phyloP scores from a whole-genome alignment of 768 basidiomycete species.

The Gautieria morchelliformis region DNA sequence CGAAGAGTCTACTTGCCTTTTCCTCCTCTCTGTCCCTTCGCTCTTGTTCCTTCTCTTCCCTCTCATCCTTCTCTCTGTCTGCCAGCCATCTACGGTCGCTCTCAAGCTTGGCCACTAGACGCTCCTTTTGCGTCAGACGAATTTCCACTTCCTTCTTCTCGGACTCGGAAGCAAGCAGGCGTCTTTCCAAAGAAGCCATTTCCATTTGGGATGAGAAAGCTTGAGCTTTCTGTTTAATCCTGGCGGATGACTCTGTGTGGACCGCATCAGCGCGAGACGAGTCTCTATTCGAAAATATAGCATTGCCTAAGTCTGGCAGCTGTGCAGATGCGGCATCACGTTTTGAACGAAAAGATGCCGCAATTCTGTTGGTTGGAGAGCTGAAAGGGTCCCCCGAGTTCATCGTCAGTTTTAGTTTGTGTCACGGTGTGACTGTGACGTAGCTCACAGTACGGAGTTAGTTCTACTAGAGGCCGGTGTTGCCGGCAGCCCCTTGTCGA shows the following conservation, averaged over 20 bases:
- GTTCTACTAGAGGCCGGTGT: no score
- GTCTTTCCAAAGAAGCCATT: slow-evolving; percentile 58
- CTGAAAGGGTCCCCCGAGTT: slow-evolving; percentile 1
- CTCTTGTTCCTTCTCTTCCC: slow-evolving; percentile 56
- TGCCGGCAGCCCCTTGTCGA: no score
- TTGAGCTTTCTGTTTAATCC: slow-evolving; percentile 17
- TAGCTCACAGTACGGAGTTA: no score
- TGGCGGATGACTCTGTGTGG: background rate
- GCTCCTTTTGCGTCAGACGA: slow-evolving; percentile 57
- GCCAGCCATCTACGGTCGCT: slow-evolving; percentile 59
- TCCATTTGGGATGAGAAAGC: slow-evolving; percentile 52
- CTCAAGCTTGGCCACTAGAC: slow-evolving; percentile 55
- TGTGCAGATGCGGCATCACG: background rate
- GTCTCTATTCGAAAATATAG: background rate
- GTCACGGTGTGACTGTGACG: no score
- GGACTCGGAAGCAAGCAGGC: slow-evolving; percentile 51
- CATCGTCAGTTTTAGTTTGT: no score
- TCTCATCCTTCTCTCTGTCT: slow-evolving; percentile 58
- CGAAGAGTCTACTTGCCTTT: slow-evolving; percentile 39
- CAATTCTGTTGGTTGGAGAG: slow-evolving; percentile 1
- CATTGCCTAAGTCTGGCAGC: background rate
- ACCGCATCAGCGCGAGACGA: background rate
- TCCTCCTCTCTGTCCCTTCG: slow-evolving; percentile 40
- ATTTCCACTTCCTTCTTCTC: slow-evolving; percentile 56
- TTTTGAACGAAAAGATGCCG: background rate